phyloP scores from a whole-genome alignment of 2,329 filamentous ascomycete genomes.

The Fusarium sp. region DNA sequence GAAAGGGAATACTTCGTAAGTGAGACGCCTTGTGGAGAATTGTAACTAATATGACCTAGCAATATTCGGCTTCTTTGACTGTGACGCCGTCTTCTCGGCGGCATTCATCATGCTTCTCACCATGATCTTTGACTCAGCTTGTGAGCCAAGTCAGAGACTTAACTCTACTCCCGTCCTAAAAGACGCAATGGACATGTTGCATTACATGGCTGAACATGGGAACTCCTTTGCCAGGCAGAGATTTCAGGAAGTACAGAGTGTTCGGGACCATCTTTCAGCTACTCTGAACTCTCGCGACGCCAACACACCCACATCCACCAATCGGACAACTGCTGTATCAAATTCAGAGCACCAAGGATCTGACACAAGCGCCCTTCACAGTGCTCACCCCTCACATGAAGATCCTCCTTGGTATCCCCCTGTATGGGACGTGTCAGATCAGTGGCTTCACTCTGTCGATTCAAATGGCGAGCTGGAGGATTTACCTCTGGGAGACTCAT shows the following conservation, averaged over 20 bases:
- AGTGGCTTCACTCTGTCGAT: slow-evolving; percentile 2
- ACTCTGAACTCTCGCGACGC: background rate
- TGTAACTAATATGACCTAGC: background rate
- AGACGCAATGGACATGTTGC: background rate
- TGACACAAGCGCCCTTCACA: background rate
- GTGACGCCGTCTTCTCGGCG: background rate
- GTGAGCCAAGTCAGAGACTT: background rate
- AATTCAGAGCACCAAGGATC: background rate
- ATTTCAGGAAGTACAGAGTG: background rate
- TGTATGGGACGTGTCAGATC: background rate
- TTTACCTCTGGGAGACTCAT: slow-evolving; percentile 2
- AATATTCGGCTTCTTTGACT: background rate
- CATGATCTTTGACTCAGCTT: background rate
- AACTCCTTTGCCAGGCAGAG: background rate
- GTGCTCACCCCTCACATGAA: background rate
- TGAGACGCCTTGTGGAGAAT: accelerated
- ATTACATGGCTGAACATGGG: background rate
- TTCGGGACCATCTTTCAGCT: background rate
- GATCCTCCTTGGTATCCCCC: background rate
- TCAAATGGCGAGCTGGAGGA: background rate
- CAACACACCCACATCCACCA: background rate
- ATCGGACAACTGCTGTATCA: background rate
- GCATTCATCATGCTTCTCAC: background rate
- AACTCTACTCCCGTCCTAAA: background rate
- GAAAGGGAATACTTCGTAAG: background rate